Evolutionary conservation across 129 eudicot species (phyloP), one percentile per base, ranked within the genome.

Genomic region (Calendula officinalis): DNA sequence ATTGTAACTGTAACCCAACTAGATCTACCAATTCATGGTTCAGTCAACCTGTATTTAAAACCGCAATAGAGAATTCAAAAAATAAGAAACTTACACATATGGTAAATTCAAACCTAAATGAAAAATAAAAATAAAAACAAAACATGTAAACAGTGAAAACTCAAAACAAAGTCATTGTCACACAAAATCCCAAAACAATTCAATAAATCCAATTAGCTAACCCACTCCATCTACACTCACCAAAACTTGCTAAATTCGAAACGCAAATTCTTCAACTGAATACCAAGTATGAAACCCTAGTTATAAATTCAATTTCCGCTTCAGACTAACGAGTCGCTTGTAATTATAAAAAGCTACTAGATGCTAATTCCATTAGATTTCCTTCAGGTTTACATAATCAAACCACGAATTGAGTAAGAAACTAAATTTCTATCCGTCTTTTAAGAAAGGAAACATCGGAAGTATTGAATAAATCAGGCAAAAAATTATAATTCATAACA

Each of bases 221-320:
- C 17, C 65, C 47, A n/a, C n/a, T n/a, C n/a, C n/a, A n/a, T n/a
- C n/a, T 0, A 22, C 30, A 22, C 30, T 1, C 30, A 22, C 2
- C 30, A 22, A 22, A 22, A 35, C 55, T 56, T 13, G 17, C 4
- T 56, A 58, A 45, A 66, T 51, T 48, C 30, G 35, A 69, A 69
- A 57, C 59, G 41, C 47, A 69, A 69, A 58, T 47, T 48, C 36
- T 36, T 60, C 52, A 51, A 34, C 10, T 5, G 8, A 50, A 50
- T 33, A 22, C 30, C 30, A 22, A 22, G 30, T 22, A 61, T 3
- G 69, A 71, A 71, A 71, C 69, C 76, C 76, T 71, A 71, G 48
- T 33, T 51, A 32, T 22, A 32, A 61, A 71, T 61, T 53, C 62
- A 50, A 62, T 49, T 62, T 49, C 54, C 36, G 35, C 60, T 41